Evolutionary conservation across 2,329 filamentous ascomycete genomes (phyloP).

Genomic region (Sporothrix euskadiensis): DNA sequence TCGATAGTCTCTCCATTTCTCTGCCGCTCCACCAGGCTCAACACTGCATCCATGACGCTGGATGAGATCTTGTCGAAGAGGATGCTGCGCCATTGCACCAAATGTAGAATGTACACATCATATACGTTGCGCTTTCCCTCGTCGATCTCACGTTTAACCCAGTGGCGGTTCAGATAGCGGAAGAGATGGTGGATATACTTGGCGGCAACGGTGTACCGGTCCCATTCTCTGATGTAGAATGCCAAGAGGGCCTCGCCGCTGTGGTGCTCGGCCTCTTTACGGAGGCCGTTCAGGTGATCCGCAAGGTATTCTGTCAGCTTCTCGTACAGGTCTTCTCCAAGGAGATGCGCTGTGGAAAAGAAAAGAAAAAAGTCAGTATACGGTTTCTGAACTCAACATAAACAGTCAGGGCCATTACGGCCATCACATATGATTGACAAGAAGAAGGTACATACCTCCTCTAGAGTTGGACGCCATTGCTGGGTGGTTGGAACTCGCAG

Average conservation of each 20-base stretch:
- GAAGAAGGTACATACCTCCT: conserved; percentile 17
- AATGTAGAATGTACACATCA: conserved; percentile 94
- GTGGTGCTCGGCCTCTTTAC: conserved; percentile 72
- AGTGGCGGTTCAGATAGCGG: conserved; percentile 93
- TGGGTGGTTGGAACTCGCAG: neutral
- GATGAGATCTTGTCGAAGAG: conserved; percentile 81
- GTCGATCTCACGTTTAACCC: conserved; percentile 98
- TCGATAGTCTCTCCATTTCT: conserved; percentile 97
- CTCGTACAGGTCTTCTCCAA: conserved; percentile 94
- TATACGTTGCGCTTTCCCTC: conserved; percentile 98
- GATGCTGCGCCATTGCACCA: conserved; percentile 92
- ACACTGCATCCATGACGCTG: conserved; percentile 91
- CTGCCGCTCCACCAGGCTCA: conserved; percentile 96
- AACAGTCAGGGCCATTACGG: neutral
- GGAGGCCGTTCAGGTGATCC: conserved; percentile 70
- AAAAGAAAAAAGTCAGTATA: neutral
- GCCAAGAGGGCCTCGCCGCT: conserved; percentile 84
- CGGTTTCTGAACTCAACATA: neutral
- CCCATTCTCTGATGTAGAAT: conserved; percentile 97
- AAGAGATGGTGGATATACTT: conserved; percentile 98
- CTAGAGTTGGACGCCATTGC: neutral
- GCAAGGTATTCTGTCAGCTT: conserved; percentile 85
- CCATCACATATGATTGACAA: neutral
- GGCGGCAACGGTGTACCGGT: conserved; percentile 88
- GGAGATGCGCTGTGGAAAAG: conserved; percentile 70